phyloP scores from a whole-genome alignment of 2,329 filamentous ascomycete genomes.

The Pseudogymnoascus sp. region DNA sequence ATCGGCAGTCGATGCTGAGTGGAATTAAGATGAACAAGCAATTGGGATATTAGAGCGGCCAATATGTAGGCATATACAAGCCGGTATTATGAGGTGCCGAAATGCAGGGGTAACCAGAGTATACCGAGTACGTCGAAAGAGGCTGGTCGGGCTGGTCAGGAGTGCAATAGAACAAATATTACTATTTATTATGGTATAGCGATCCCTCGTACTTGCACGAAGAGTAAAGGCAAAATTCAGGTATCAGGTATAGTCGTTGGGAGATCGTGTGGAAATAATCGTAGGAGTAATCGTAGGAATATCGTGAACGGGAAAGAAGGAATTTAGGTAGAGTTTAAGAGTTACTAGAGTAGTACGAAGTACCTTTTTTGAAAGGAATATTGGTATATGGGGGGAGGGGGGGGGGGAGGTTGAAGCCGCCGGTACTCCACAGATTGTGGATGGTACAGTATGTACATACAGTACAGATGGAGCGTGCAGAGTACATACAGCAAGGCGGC shows the following conservation, averaged over 20 bases:
- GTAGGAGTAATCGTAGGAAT: neutral
- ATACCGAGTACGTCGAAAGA: neutral
- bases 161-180: neutral
- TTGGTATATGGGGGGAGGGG: too few relatives aligned
- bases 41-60: constrained; percentile 1
- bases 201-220: neutral
- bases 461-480: too few relatives aligned
- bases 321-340: constrained; percentile 4
- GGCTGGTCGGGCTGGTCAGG: neutral
- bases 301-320: neutral
- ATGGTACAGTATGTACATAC: neutral
- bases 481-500: too few relatives aligned
- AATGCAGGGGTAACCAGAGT: neutral
- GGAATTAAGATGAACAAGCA: constrained; percentile 4
- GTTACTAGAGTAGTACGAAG: neutral
- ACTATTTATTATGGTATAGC: neutral
- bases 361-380: neutral
- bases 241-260: neutral
- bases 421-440: constrained; percentile 6
- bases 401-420: too few relatives aligned
- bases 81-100: constrained; percentile 2
- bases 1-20: neutral
- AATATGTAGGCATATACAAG: constrained; percentile 4
- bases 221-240: neutral
- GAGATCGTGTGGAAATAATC: too few relatives aligned